Evolutionary conservation across 768 basidiomycete genomes (phyloP), one percentile per base, ranked within the genome.

Genomic region (Trametes elegans): DNA sequence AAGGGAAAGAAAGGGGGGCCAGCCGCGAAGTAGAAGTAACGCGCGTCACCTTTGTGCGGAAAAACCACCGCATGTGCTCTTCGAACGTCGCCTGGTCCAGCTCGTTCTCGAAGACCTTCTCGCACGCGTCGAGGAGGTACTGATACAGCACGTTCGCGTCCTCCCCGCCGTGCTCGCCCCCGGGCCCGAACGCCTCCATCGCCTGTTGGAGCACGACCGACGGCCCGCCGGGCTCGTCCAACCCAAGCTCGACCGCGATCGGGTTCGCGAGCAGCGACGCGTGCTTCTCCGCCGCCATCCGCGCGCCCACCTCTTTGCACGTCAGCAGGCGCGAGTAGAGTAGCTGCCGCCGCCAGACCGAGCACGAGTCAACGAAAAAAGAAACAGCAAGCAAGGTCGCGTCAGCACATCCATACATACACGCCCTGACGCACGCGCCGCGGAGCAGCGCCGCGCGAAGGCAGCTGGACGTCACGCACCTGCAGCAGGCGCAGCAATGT

Each of bases 51-150:
- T 86, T 87, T 57, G 84, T 92, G 28, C 91, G 90, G 74, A 93
- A 94, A 73, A 95, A 90, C 82, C 92, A 91, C 60, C 97, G 76
- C 84, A 98, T 84, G 65, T 93, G 91, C 68, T 98, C 97, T 70
- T 98, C 96, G 64, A 94, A 98, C 19, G 85, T 83, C n/a, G 80
- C 73, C 66, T 88, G 90, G 69, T 98, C 97, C 56, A 98, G 78
- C 66, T 98, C 95, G 58, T 82, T 87, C 64, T 93, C 93, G 67
- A 98, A 98, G 36, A 96, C 70, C 76, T 90, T 91, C 71, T 98
- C 96, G 68, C 91, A 93, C 9, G 91, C 88, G 54, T 87, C 90
- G 29, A 98, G 75, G 47, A 96, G 79, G 65, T 95, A 93, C 73
- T 84, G 76, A 73, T 98, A 98, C 57, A 92, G 87, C 65, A 88